Evolutionary conservation across 202 grass and related monocot genomes (phyloP), one percentile per base, ranked within the genome.

Genomic region (Schoenoplectus tabernaemontani): DNA sequence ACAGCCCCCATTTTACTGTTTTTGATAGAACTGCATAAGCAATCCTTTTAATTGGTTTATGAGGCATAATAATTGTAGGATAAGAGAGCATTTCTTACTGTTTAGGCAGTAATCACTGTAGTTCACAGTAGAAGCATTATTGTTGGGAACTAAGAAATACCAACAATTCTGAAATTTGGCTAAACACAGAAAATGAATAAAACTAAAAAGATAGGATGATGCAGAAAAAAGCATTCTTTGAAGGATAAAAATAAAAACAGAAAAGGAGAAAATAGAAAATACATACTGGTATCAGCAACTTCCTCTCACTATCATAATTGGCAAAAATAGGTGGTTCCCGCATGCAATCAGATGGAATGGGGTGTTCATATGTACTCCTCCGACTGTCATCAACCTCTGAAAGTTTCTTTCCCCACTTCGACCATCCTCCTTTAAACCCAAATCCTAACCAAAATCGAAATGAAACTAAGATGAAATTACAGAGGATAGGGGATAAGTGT

Each of bases 271-370:
- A 26, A n/a, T 44, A 5, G 30, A 22, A 38, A 9, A 81, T 22
- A 81, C 69, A 67, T 86, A 99, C 96, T 84, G 96, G 92, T 62
- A 99, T 56, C 57, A 99, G 85, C 57, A 90, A 60, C 85, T 99
- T 99, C 76, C 72, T 92, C 1, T 72, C 64, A 50, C 79, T 78
- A 3, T 88, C 87, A 82, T 89, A 93, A 64, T 86, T 81, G 3
- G 82, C 84, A 3, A 88, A 84, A 19, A 89, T 76, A 12, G 92
- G 90, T 37, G 86, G 61, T 33, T 91, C 86, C 67, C 85, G 86
- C 32, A 78, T 20, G 80, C 86, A 86, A 84, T 69, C 83, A 22
- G 86, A 91, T 36, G 79, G 83, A 30, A 89, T 84, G 36, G 87
- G 5, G 7, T 92, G 85, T 37, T 79, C 88, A 80, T 93, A 99